Evolutionary conservation across 768 basidiomycete genomes (phyloP), one percentile per base, ranked within the genome.

Genomic region (Podaxis sp.): DNA sequence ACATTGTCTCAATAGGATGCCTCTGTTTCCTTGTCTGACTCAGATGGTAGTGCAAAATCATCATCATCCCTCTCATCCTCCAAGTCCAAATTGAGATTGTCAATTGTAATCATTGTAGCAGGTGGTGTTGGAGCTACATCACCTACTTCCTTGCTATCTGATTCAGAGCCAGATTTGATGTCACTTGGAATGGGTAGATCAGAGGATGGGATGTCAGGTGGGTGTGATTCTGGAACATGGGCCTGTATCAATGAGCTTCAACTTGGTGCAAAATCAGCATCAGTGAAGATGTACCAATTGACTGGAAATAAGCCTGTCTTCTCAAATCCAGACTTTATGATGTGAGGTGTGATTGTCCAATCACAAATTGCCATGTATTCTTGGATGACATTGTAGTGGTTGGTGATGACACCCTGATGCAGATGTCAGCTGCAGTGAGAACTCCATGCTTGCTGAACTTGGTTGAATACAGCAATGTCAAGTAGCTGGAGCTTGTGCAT

Each of bases 401-500:
- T 58, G 33, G 58, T 51, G 2, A 22, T 28, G n/a, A 46, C 40
- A 17, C 54, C 38, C 11, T 58, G 60, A 20, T 64, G 55, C 4
- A 71, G 30, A 11, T 60, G 24, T 0, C 55, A 48, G 11, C 70
- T 62, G 49, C 69, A 71, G 10, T 63, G 62, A 11, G 65, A 58
- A 7, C 51, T 44, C 77, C 78, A 81, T 36, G 50, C 53, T 0
- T n/a, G n/a, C 51, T 71, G 64, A 1, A 78, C 49, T 0, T 73
- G 74, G 0, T 68, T 70, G 67, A 81, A 82, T 36, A 77, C 67
- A 3, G 73, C 74, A 56, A 81, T 76, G 71, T 82, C 75, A 33
- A 77, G 75, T 0, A 79, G 78, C 66, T 81, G 79, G 0, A 78
- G 70, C 17, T 71, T 65, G 63, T 81, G 80, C 0, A 79, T 80